Evolutionary conservation across 2,329 filamentous ascomycete genomes (phyloP).

Genomic region (Ramularia endophylla): DNA sequence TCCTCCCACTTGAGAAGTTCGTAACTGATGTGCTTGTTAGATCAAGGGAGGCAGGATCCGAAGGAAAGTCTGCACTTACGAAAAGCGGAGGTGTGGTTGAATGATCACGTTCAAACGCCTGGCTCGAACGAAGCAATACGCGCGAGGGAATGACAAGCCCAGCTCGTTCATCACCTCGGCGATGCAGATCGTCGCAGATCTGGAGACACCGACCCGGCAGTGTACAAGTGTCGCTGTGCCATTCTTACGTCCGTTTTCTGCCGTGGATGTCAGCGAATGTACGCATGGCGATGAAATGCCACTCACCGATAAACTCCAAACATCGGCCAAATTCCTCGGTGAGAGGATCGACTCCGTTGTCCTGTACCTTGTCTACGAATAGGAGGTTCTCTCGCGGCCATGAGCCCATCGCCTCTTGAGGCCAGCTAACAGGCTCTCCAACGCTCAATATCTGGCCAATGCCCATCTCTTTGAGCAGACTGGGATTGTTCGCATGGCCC

Average conservation of each 20-base stretch:
- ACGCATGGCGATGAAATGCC: neutral
- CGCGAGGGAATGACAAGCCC: slow-evolving; percentile 76
- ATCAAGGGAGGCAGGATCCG: slow-evolving; percentile 6
- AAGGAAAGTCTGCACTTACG: slow-evolving; percentile 43
- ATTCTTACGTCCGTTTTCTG: slow-evolving; percentile 71
- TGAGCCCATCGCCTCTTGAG: slow-evolving; percentile 57
- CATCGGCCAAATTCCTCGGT: slow-evolving; percentile 80
- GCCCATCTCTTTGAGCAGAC: slow-evolving; percentile 69
- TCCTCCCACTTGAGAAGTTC: slow-evolving; percentile 97
- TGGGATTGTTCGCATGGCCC: slow-evolving; percentile 88
- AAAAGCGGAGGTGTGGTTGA: slow-evolving; percentile 90
- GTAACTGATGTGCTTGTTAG: slow-evolving; percentile 42
- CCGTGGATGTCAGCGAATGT: slow-evolving; percentile 11
- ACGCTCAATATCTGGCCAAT: slow-evolving; percentile 87
- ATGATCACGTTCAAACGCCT: slow-evolving; percentile 95
- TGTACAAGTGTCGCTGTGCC: slow-evolving; percentile 87
- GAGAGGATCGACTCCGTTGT: slow-evolving; percentile 92
- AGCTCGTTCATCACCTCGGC: slow-evolving; percentile 92
- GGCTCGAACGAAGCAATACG: slow-evolving; percentile 94
- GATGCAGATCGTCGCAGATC: slow-evolving; percentile 95
- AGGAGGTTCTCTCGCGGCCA: slow-evolving; percentile 75
- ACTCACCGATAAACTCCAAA: slow-evolving; percentile 84
- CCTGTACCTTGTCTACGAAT: slow-evolving; percentile 79
- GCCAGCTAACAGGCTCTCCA: slow-evolving; percentile 82
- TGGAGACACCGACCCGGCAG: slow-evolving; percentile 90